These are phyloP conservation scores for Sporothrix phasma DNA, from an alignment of 2,329 filamentous ascomycete genomes.

Conservation along the genomic window DNA sequence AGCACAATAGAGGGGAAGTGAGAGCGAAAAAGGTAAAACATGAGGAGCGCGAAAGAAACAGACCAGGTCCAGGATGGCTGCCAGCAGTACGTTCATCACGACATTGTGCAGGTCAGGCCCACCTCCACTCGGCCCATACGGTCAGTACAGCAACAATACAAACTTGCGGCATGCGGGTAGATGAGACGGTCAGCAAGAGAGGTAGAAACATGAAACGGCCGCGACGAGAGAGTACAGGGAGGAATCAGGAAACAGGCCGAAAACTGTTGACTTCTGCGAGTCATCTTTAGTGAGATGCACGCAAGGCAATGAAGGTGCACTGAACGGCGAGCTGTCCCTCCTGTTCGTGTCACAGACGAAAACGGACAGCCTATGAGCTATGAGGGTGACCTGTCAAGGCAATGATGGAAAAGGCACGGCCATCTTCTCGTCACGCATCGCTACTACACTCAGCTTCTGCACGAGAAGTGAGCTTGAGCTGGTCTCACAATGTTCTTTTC, in stretches of 20 bases:
- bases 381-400: no score
- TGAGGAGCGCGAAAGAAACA: no score
- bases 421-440: no score
- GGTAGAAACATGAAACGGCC: neutral
- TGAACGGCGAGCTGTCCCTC: neutral
- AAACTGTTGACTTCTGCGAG: neutral
- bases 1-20: no score
- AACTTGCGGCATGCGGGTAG: neutral
- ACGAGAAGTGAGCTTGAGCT: no score
- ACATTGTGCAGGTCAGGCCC: neutral
- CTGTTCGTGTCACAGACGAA: neutral
- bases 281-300: constrained; percentile 1
- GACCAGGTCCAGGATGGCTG: neutral
- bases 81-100: neutral
- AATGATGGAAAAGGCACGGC: no score
- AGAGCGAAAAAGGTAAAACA: no score
- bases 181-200: neutral
- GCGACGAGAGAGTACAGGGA: neutral
- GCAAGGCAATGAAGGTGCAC: no score
- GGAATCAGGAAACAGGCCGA: neutral
- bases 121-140: neutral
- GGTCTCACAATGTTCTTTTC: neutral
- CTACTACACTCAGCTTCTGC: no score
- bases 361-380: neutral
- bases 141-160: neutral